These are phyloP conservation scores for Fraxinus americana DNA, from an alignment of 257 asterid genomes.

Conservation along the genomic window DNA sequence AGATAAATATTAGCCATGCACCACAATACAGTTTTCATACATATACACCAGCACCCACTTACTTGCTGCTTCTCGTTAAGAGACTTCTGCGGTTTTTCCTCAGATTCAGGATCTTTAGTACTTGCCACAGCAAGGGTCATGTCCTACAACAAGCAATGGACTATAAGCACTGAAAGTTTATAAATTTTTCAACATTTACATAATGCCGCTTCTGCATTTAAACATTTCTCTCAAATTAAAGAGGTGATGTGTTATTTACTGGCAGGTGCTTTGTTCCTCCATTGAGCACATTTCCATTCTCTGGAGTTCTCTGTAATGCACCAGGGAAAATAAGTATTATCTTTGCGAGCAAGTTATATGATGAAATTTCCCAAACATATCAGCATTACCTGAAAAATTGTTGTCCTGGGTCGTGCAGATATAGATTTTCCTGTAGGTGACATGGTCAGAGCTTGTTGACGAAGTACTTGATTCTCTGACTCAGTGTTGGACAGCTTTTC, in stretches of 20 bases:
- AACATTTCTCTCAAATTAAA: constrained; percentile 2
- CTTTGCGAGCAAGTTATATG: constrained; percentile 20
- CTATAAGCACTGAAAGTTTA: constrained; percentile 14
- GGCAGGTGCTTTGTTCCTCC: constrained; percentile 61
- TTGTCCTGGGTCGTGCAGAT: constrained; percentile 74
- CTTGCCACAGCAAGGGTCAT: constrained; percentile 50
- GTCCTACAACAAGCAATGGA: constrained; percentile 56
- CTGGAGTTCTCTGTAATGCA: constrained; percentile 78
- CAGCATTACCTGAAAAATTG: constrained; percentile 68
- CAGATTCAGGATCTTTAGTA: constrained; percentile 81
- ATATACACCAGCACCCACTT: constrained; percentile 31
- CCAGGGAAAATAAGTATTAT: constrained; percentile 32
- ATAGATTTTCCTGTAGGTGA: constrained; percentile 84
- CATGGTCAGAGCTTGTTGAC: constrained; percentile 95
- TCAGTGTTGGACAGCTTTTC: constrained; percentile 90
- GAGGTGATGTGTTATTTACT: constrained; percentile 36
- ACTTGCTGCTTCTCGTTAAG: constrained; percentile 93
- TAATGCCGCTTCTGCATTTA: not conserved
- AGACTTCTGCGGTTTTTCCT: constrained; percentile 92
- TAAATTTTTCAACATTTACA: constrained; percentile 3
- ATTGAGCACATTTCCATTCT: constrained; percentile 64
- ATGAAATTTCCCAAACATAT: constrained; percentile 18
- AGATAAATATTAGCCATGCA: not conserved
- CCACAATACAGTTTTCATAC: constrained; percentile 2
- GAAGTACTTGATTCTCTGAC: constrained; percentile 97